These are phyloP conservation scores for Mortierella sp. DNA, from an alignment of 371 early-diverging fungal species.

Conservation along the genomic window DNA sequence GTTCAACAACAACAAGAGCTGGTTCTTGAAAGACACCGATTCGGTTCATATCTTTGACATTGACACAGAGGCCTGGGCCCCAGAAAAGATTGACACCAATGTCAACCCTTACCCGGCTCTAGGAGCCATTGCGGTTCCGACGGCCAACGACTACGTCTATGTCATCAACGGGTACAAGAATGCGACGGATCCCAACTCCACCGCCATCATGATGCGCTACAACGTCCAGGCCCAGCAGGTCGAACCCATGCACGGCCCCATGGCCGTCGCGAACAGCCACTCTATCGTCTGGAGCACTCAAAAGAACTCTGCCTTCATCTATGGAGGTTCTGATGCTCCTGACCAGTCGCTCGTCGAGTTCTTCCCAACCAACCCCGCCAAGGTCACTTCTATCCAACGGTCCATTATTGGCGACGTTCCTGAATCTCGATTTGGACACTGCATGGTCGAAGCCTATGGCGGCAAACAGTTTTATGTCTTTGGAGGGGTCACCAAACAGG, in stretches of 20 bases:
- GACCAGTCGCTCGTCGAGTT: constrained; percentile 3
- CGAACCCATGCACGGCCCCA: neutral
- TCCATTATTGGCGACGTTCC: constrained; percentile 3
- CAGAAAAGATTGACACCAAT: neutral
- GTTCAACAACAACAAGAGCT: neutral
- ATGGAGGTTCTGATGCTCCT: neutral
- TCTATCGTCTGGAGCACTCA: neutral
- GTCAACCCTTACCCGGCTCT: neutral
- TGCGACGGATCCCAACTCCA: neutral
- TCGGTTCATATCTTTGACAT: neutral
- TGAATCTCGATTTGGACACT: constrained; percentile 2
- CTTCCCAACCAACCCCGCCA: neutral
- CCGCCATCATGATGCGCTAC: neutral
- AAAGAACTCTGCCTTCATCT: neutral
- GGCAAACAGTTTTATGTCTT: constrained; percentile 34
- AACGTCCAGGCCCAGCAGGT: neutral
- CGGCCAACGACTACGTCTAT: neutral
- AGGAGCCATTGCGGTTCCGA: neutral
- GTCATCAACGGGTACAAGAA: neutral
- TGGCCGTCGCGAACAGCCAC: neutral
- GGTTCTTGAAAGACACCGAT: neutral
- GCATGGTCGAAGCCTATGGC: constrained; percentile 18
- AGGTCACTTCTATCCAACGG: neutral
- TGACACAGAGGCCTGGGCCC: neutral
- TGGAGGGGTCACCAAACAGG: constrained; percentile 20